Base-by-base conservation (phyloP, 345 rosid genomes). In the Populus pruinosa region DNA sequence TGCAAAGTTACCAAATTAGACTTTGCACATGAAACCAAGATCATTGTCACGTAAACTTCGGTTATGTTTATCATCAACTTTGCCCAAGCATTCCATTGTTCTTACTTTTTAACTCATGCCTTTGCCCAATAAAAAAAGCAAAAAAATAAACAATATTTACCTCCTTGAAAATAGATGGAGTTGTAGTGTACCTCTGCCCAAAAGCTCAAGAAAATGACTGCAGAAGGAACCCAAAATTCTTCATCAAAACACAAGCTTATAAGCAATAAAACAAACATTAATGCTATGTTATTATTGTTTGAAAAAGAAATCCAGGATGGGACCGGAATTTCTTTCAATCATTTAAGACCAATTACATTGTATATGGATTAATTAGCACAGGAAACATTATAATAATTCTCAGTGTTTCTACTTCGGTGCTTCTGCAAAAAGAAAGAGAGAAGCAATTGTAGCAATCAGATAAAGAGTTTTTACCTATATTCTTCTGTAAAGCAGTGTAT, bases 121-220 rank as follows among this genome's bases (percentile, higher is more conserved):
- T 21, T n/a, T n/a, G 9, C 62, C 38, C 49, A 4, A 2, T 16
- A 55, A 39, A 27, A 70, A 23, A 62, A 50, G 72, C 56, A 0
- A 49, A 27, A 43, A 61, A 29, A 59, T 16, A 63, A 76, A 53
- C 3, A 25, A 27, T 71, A 64, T 10, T 80, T 81, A 89, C 96
- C 96, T 85, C 82, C 87, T 86, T 85, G 84, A 47, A 88, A 84
- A 85, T 91, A 87, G 80, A 95, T 91, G n/a, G 99, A 86, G 80
- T 95, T 95, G 91, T 95, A 95, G 81, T 95, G 99, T 67, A 95
- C 99, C 81, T 95, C 99, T 67, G 99, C 98, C 99, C 99, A 93
- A 72, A 95, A 95, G 81, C 99, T 95, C 80, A 93, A 73, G 82
- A 75, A 91, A 77, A 95, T 88, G 43, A 72, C 99, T 95, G 92